These are phyloP conservation scores for Passiflora organensis DNA, from an alignment of 345 rosid species.

Conservation along the genomic window DNA sequence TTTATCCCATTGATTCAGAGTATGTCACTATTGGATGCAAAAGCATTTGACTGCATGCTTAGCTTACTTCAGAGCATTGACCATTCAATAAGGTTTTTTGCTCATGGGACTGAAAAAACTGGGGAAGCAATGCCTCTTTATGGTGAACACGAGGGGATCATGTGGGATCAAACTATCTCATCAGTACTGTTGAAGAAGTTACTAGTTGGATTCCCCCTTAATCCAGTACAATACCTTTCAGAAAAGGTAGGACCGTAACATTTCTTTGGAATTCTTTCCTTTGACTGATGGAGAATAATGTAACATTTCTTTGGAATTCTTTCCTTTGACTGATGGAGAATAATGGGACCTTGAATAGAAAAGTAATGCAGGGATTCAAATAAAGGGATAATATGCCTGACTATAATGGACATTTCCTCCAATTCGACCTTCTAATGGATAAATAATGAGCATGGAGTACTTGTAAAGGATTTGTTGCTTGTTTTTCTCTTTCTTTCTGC, in stretches of 20 bases:
- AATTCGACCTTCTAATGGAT: too few species aligned
- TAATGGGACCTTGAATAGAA: neutral
- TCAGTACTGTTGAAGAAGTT: slow-evolving; percentile 53
- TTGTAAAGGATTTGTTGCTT: neutral
- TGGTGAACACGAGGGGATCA: slow-evolving; percentile 26
- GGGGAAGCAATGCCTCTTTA: slow-evolving; percentile 18
- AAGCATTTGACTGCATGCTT: slow-evolving; percentile 56
- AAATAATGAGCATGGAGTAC: neutral
- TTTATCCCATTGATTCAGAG: slow-evolving; percentile 49
- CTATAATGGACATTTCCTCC: too few species aligned
- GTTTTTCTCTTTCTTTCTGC: neutral
- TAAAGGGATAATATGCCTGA: too few species aligned
- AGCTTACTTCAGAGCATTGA: slow-evolving; percentile 57
- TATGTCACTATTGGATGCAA: slow-evolving; percentile 37
- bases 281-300: neutral
- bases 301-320: neutral
- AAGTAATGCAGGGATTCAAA: too few species aligned
- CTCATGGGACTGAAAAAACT: slow-evolving; percentile 26
- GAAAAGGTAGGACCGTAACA: slow-evolving; percentile 31
- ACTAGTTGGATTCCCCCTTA: slow-evolving; percentile 43
- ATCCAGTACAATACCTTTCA: slow-evolving; percentile 13
- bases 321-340: slow-evolving; percentile 1
- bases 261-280: slow-evolving; percentile 3
- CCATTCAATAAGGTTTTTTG: slow-evolving; percentile 42
- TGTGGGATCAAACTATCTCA: slow-evolving; percentile 42